Evolutionary conservation across 2,329 filamentous ascomycete genomes (phyloP).

Genomic region (Trichophaea hybrida): DNA sequence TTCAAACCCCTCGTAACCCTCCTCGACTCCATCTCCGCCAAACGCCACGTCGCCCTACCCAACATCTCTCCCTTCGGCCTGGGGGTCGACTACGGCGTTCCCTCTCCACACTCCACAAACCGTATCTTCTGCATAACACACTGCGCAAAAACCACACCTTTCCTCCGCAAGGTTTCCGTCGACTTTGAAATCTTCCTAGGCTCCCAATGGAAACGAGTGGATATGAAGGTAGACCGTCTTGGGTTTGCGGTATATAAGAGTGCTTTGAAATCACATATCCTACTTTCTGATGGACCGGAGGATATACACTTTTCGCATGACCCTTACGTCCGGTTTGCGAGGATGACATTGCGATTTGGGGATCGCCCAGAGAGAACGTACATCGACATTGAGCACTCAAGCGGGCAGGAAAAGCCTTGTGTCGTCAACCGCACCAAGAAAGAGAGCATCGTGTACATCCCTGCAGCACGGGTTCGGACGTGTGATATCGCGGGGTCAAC

Average conservation of each 20-base stretch:
- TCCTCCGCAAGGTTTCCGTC: conserved; percentile 15
- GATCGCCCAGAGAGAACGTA: conserved; percentile 12
- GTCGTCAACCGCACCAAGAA: conserved; percentile 9
- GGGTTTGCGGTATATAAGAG: conserved; percentile 21
- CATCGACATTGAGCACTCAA: conserved; percentile 11
- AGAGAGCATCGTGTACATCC: conserved; percentile 8
- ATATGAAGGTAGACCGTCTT: conserved; percentile 15
- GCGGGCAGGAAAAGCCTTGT: conserved; percentile 6
- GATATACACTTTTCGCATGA: conserved; percentile 18
- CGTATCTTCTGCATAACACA: conserved; percentile 20
- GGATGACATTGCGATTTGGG: conserved; percentile 20
- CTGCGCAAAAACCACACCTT: conserved; percentile 21
- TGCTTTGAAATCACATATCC: conserved; percentile 12
- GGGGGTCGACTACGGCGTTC: conserved; percentile 19
- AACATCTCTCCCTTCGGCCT: conserved; percentile 20
- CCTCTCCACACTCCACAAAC: conserved; percentile 10
- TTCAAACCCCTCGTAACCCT: conserved; percentile 1
- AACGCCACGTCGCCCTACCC: conserved; percentile 17
- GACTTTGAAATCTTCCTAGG: conserved; percentile 12
- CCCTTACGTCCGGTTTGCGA: conserved; percentile 18
- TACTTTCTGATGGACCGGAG: conserved; percentile 11
- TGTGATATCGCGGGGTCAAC: conserved; percentile 9
- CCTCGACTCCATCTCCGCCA: conserved; percentile 18
- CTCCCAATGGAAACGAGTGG: conserved; percentile 13
- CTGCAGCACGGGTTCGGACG: conserved; percentile 14